Conservation (phyloP, 148 eudicot species). For the Nepenthes gracilis region DNA sequence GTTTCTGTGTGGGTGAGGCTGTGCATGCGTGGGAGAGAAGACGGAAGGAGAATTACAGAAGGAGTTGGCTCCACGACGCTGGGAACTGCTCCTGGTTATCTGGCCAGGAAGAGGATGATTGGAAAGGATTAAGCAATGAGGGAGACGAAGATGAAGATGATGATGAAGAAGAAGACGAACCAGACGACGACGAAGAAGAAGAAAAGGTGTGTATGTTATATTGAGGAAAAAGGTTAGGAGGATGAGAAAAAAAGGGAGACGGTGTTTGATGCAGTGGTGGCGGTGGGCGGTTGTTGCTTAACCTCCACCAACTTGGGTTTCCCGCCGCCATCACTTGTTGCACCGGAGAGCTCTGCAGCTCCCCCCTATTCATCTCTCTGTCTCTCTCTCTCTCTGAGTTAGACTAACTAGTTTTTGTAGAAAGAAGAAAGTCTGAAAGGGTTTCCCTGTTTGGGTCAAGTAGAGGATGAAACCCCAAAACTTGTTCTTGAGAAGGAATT, state of each 20-base stretch:
- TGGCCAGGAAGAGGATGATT: slow-evolving; percentile 11
- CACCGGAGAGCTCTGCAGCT: slow-evolving; percentile 59
- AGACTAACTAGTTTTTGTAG: slow-evolving; percentile 25
- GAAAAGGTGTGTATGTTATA: slow-evolving; percentile 4
- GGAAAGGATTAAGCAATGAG: slow-evolving; percentile 10
- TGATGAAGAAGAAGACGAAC: slow-evolving; percentile 16
- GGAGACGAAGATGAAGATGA: slow-evolving; percentile 8
- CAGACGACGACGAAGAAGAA: slow-evolving; percentile 3
- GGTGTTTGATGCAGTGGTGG: slow-evolving; percentile 2
- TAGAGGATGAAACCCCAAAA: slow-evolving; percentile 16
- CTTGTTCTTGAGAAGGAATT: slow-evolving; percentile 7
- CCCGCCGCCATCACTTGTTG: slow-evolving; percentile 69
- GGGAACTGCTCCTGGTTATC: slow-evolving; percentile 28
- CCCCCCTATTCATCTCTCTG: slow-evolving; percentile 52
- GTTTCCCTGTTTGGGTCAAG: slow-evolving; percentile 20
- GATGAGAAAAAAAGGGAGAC: slow-evolving; percentile 15
- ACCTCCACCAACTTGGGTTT: slow-evolving; percentile 45
- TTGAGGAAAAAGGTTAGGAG: slow-evolving; percentile 12
- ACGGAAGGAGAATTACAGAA: slow-evolving; percentile 34
- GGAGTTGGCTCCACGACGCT: slow-evolving; percentile 69
- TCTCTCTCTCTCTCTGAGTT: slow-evolving; percentile 5
- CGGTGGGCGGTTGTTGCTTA: slow-evolving; percentile 36
- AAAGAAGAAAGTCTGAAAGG: slow-evolving; percentile 35
- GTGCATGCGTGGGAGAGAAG: too few relatives aligned
- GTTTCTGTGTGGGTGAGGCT: too few relatives aligned